phyloP scores from a whole-genome alignment of 805 yeast genomes.

The Suhomyces xylopsoci region DNA sequence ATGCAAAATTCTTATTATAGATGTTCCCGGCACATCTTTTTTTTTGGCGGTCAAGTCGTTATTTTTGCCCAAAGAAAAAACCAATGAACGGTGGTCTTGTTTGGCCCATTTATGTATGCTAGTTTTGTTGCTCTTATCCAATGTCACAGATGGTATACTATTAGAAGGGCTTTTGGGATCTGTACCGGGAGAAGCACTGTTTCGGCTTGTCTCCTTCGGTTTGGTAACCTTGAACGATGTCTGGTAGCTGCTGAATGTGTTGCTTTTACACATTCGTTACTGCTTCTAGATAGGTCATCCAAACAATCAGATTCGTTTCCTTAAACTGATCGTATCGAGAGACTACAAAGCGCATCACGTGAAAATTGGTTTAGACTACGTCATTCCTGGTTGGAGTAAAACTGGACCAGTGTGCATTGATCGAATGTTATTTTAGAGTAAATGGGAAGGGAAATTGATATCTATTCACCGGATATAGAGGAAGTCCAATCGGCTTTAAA shows the following conservation, averaged over 20 bases:
- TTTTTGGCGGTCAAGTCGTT: slow-evolving; percentile 9
- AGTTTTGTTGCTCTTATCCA: background rate
- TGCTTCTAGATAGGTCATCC: background rate
- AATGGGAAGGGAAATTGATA: too few species aligned
- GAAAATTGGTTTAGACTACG: background rate
- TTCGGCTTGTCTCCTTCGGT: background rate
- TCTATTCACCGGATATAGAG: background rate
- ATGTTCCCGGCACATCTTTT: slow-evolving; percentile 12
- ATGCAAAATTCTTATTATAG: slow-evolving; percentile 8
- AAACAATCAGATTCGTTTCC: background rate
- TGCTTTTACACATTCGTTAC: background rate
- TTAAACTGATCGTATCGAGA: background rate
- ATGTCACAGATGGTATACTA: background rate
- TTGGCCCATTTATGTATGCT: slow-evolving; percentile 5
- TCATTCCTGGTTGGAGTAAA: background rate
- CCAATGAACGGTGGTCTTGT: slow-evolving; percentile 6
- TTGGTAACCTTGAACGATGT: background rate
- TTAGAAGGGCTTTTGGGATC: background rate
- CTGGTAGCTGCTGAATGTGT: background rate
- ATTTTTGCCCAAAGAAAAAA: slow-evolving; percentile 10
- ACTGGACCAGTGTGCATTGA: too few species aligned
- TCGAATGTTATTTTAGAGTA: too few species aligned
- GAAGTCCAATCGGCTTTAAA: background rate
- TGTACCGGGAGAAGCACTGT: background rate
- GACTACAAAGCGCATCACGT: background rate